Evolutionary conservation across 2,329 filamentous ascomycete genomes (phyloP).

Genomic region (Pseudovirgaria hyperparasitica): DNA sequence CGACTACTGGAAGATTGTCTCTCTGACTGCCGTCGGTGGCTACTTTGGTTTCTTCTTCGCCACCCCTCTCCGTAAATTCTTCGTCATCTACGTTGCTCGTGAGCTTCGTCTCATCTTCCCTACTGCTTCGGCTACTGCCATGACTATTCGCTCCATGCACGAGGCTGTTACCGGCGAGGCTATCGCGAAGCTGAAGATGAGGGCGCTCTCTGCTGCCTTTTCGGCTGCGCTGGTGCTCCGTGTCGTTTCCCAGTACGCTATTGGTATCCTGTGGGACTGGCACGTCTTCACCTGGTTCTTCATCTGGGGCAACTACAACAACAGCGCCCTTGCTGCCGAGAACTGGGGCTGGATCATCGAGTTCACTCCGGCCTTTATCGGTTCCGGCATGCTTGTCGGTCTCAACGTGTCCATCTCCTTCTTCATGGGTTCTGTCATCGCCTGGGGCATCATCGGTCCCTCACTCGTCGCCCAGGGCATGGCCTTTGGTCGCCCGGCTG

Average conservation of each 20-base stretch:
- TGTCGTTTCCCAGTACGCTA: slow-evolving; percentile 45
- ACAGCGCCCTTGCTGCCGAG: slow-evolving; percentile 39
- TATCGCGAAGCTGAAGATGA: slow-evolving; percentile 45
- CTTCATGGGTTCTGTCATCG: slow-evolving; percentile 41
- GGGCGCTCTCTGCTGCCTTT: slow-evolving; percentile 41
- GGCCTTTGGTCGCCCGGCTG: slow-evolving; percentile 29
- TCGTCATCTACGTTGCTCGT: slow-evolving; percentile 51
- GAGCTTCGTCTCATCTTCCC: slow-evolving; percentile 49
- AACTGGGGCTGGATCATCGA: slow-evolving; percentile 52
- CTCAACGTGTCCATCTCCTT: slow-evolving; percentile 47
- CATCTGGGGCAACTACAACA: slow-evolving; percentile 41
- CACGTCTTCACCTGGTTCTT: slow-evolving; percentile 42
- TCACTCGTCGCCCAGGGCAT: slow-evolving; percentile 39
- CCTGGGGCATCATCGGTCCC: slow-evolving; percentile 47
- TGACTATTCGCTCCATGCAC: slow-evolving; percentile 53
- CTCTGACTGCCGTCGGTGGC: slow-evolving; percentile 47
- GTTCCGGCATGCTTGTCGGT: slow-evolving; percentile 45
- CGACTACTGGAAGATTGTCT: slow-evolving; percentile 46
- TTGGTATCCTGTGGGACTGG: slow-evolving; percentile 49
- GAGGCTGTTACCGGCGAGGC: slow-evolving; percentile 37
- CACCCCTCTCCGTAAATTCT: slow-evolving; percentile 53
- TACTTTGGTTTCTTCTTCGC: slow-evolving; percentile 54
- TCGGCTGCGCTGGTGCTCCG: slow-evolving; percentile 37
- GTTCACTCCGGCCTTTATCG: slow-evolving; percentile 48
- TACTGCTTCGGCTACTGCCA: slow-evolving; percentile 45